Percentiles rank a stretch among this genome's conserved stretches.
Evolutionary conservation across 768 basidiomycete species (phyloP).

Genomic region (Candolleomyces eurysporus): DNA sequence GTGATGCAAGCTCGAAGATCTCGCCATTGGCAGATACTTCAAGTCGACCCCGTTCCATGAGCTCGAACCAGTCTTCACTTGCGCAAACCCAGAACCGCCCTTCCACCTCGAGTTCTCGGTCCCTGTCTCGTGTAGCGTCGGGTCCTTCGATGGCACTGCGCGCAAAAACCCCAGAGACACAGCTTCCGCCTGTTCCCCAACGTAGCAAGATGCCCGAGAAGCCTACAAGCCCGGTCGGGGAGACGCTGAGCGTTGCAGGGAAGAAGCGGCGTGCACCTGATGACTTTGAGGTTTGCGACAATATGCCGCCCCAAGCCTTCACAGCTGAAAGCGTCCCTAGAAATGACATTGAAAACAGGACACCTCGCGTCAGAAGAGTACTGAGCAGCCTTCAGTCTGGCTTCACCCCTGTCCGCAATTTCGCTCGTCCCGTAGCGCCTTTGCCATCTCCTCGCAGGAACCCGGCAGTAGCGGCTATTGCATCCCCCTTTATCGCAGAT

Average conservation of each 20-base stretch:
- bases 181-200: conserved; percentile 26
- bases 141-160: conserved; percentile 39
- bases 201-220: conserved; percentile 10
- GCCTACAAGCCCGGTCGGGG: not conserved
- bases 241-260: conserved; percentile 44
- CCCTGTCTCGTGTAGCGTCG: conserved; percentile 37
- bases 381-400: conserved; percentile 58
- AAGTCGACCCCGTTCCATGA: conserved; percentile 27
- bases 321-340: conserved; percentile 51
- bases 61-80: conserved; percentile 14
- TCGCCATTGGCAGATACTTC: not conserved
- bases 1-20: conserved; percentile 5
- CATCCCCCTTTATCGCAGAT: conserved; percentile 47
- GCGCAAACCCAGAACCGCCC: conserved; percentile 13
- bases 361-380: conserved; percentile 63
- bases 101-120: conserved; percentile 15
- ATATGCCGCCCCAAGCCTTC: conserved; percentile 64
- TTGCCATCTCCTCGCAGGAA: conserved; percentile 52
- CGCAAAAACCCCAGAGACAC: conserved; percentile 56
- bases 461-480: conserved; percentile 19
- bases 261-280: conserved; percentile 78
- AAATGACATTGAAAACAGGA: conserved; percentile 38
- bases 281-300: conserved; percentile 61
- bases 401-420: conserved; percentile 69
- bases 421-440: conserved; percentile 38